These are phyloP conservation scores for Cylindrodendrum hubeiense DNA, from an alignment of 2,329 filamentous ascomycete genomes.

Conservation along the genomic window DNA sequence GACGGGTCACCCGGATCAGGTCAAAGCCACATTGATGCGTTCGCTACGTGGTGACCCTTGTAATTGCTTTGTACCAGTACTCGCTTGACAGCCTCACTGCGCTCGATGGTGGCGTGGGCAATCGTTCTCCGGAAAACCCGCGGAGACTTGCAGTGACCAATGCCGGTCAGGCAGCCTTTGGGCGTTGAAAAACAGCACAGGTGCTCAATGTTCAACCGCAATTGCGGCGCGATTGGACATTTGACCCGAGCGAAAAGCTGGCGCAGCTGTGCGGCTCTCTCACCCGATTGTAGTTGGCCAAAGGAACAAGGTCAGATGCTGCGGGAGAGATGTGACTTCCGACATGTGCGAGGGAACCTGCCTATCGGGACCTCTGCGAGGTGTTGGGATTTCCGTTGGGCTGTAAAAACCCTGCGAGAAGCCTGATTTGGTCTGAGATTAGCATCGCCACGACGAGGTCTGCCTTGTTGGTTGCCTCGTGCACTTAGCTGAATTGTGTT, in stretches of 20 bases:
- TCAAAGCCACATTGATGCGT: background rate
- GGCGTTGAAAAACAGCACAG: background rate
- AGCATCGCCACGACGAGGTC: slow-evolving; percentile 26
- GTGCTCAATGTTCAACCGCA: background rate
- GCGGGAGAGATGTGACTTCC: slow-evolving; percentile 30
- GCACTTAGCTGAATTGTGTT: background rate
- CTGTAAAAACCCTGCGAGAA: slow-evolving; percentile 25
- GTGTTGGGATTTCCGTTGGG: slow-evolving; percentile 1
- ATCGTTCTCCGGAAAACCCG: background rate
- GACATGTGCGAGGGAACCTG: slow-evolving; percentile 23
- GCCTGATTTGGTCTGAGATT: slow-evolving; percentile 32
- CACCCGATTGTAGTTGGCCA: slow-evolving; percentile 30
- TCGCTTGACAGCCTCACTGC: slow-evolving; percentile 40
- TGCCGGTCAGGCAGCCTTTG: slow-evolving; percentile 3
- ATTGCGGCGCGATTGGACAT: slow-evolving; percentile 7
- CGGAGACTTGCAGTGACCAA: background rate
- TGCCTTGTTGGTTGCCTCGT: slow-evolving; percentile 38
- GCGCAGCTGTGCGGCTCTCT: background rate
- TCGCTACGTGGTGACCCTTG: background rate
- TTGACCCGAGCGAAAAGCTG: background rate
- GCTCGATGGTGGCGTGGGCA: background rate
- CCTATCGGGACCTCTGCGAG: slow-evolving; percentile 35
- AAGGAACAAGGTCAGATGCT: slow-evolving; percentile 16
- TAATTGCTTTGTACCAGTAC: slow-evolving; percentile 3
- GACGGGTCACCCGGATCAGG: background rate